These are phyloP conservation scores for Vigna nakashimae DNA, from an alignment of 306 rosid species.

Conservation along the genomic window DNA sequence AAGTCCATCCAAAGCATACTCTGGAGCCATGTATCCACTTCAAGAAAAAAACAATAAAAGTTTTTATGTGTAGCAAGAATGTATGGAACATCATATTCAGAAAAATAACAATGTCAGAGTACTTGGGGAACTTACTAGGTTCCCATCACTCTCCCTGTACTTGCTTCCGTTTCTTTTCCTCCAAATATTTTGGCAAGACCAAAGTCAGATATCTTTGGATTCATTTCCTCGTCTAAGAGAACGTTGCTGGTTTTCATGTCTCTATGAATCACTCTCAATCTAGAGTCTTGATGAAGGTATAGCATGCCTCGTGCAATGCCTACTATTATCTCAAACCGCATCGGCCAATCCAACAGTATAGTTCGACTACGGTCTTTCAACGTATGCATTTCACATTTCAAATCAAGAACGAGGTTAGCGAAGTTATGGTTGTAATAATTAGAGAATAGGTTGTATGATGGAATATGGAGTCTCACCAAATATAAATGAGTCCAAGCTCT, in stretches of 20 bases:
- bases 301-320: constrained; percentile 44
- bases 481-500: constrained; percentile 57
- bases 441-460: not conserved
- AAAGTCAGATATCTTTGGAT: constrained; percentile 51
- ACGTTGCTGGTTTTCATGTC: constrained; percentile 51
- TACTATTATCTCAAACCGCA: constrained; percentile 52
- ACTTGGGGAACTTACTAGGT: constrained; percentile 44
- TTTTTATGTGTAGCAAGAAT: not conserved
- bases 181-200: constrained; percentile 50
- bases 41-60: not conserved
- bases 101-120: not conserved
- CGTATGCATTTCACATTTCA: not conserved
- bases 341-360: constrained; percentile 48
- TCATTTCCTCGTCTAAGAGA: constrained; percentile 50
- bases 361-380: constrained; percentile 41
- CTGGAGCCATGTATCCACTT: constrained; percentile 67
- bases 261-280: constrained; percentile 48
- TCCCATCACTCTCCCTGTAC: constrained; percentile 41
- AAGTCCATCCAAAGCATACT: constrained; percentile 55
- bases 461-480: constrained; percentile 50
- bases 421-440: not conserved
- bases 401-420: not conserved
- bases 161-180: constrained; percentile 46
- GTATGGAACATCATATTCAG: not conserved
- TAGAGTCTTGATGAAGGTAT: constrained; percentile 54